Conservation (phyloP, 2,329 filamentous ascomycete genomes). For the Cladosporium sphaerospermum region DNA sequence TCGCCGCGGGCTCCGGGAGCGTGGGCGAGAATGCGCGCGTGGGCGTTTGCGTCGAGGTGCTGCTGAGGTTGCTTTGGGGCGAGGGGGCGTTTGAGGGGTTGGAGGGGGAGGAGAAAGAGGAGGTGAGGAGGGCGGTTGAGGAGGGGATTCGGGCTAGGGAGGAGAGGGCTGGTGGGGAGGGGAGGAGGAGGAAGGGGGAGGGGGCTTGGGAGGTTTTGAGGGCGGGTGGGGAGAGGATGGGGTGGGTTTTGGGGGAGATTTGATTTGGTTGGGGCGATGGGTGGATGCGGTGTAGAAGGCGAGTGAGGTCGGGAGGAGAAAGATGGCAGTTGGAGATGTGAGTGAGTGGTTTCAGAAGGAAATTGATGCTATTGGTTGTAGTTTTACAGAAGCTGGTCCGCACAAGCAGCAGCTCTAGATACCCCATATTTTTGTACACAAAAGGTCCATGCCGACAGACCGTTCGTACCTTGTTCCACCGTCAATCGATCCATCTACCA, state of each 20-base stretch:
- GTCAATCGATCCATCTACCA: constrained; percentile 55
- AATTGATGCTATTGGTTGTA: background rate
- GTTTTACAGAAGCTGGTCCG: constrained; percentile 1
- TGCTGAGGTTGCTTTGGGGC: constrained; percentile 50
- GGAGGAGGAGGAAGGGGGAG: constrained; percentile 29
- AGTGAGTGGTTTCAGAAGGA: background rate
- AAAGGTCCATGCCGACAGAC: background rate
- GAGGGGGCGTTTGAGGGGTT: constrained; percentile 23
- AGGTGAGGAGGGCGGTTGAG: constrained; percentile 43
- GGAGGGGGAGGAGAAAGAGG: constrained; percentile 22
- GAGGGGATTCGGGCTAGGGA: constrained; percentile 48
- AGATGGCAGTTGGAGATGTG: background rate
- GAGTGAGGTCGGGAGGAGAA: background rate
- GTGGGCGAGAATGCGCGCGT: constrained; percentile 67
- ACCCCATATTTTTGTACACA: background rate
- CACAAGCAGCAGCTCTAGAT: background rate
- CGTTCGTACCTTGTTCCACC: background rate
- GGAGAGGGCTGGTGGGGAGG: constrained; percentile 35
- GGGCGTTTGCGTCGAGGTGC: constrained; percentile 60
- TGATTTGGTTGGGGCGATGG: constrained; percentile 25
- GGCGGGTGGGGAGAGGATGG: constrained; percentile 27
- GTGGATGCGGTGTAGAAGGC: too few relatives aligned
- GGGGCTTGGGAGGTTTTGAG: constrained; percentile 29
- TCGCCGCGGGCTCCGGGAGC: constrained; percentile 55
- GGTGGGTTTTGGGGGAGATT: too few relatives aligned